Percentiles rank a stretch among this genome's conserved stretches.
These are phyloP conservation scores for Dissophora ornata DNA, from an alignment of 192 early-diverging fungal species.

Conservation along the genomic window DNA sequence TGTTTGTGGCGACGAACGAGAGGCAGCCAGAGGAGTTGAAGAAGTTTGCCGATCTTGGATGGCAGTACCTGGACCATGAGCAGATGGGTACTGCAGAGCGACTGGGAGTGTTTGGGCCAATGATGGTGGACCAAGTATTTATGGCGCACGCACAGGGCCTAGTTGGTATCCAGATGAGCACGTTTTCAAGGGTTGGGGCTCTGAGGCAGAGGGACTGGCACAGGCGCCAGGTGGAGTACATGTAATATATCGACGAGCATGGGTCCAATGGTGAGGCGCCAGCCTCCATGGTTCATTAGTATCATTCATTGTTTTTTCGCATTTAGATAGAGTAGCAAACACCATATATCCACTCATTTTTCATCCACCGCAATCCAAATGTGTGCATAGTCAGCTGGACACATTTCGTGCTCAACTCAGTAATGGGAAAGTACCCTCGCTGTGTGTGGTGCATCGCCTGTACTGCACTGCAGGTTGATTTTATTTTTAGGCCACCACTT, in stretches of 20 bases:
- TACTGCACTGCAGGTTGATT: too few species aligned
- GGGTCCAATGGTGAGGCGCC: too few species aligned
- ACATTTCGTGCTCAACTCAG: too few species aligned
- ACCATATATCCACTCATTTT: too few species aligned
- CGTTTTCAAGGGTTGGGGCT: slow-evolving; percentile 49
- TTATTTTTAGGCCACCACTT: too few species aligned
- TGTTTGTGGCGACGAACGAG: slow-evolving; percentile 53
- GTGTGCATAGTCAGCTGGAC: too few species aligned
- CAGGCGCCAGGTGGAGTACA: slow-evolving; percentile 27
- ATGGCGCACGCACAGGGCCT: slow-evolving; percentile 48
- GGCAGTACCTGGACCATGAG: slow-evolving; percentile 35
- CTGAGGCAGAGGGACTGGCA: slow-evolving; percentile 42
- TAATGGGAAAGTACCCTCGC: too few species aligned
- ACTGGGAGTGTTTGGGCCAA: slow-evolving; percentile 39
- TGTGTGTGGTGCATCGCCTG: too few species aligned
- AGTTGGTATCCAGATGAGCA: slow-evolving; percentile 51
- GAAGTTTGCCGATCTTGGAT: slow-evolving; percentile 46
- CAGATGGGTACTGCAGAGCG: slow-evolving; percentile 36
- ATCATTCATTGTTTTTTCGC: too few species aligned
- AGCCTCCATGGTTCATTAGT: too few species aligned
- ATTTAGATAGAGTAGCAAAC: too few species aligned
- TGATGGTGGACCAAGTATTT: slow-evolving; percentile 50
- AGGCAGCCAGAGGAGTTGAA: slow-evolving; percentile 39
- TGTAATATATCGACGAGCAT: slow-evolving; percentile 21
- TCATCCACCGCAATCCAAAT: too few species aligned